Evolutionary conservation across 176 grass and related monocot species (phyloP), one percentile per base, ranked within the genome.

Genomic region (Bonia amplexicaulis): DNA sequence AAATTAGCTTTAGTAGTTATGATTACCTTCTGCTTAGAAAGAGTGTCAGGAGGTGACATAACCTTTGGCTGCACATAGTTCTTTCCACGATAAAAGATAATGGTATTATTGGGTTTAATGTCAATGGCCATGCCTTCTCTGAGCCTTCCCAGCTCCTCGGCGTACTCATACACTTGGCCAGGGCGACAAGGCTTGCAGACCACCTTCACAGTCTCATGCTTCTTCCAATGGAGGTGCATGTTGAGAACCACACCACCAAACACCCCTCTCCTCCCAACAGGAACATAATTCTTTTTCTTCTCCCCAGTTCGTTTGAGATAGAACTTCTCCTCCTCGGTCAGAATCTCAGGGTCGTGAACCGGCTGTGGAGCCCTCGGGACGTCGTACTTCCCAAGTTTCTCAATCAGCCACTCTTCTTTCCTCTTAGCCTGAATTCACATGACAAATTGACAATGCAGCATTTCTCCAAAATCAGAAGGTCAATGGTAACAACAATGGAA

Each of bases 151-250:
- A 93, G 55, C 67, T 96, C 91, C 69, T 91, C 73, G 6, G 86
- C 94, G 27, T 91, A 89, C 67, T 96, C 89, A 11, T 93, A 81
- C 42, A 93, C 89, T 72, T 96, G 94, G 52, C 86, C 91, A 39
- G 89, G 94, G 25, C 63, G 60, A 63, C 94, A 96, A 71, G 88
- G 91, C 64, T 63, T 96, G 89, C 89, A 96, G 11, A 91, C 61
- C 9, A 96, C 89, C 86, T 93, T 89, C 63, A 93, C 78, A 0
- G 94, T 96, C 66, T 96, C 89, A 77, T 93, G 94, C 14, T 89
- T 96, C 89, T 93, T 96, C 91, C 94, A 96, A 23, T 93, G 93
- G 35, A 96, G 77, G 72, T 96, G 91, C 93, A 96, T 96, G 45
- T 96, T 96, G 44, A 96, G 91, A 73, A 96, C 91, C 37, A 96